phyloP scores from a whole-genome alignment of 2,329 filamentous ascomycete species.

The Diaporthe sp. region DNA sequence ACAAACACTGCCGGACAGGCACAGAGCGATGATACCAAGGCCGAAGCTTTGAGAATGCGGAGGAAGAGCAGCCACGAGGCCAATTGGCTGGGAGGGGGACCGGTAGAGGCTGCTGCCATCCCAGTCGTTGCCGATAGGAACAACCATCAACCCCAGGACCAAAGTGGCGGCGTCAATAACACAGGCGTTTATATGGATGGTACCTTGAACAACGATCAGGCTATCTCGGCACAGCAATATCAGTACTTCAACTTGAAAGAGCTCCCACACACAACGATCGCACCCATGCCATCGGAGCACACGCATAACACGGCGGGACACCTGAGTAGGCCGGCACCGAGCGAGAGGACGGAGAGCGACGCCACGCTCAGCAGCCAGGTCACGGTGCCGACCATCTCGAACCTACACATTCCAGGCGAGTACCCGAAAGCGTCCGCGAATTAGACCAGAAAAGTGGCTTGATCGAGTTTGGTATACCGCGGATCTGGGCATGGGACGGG shows the following conservation, averaged over 20 bases:
- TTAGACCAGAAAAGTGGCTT: not conserved
- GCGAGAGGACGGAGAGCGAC: slow-evolving; percentile 40
- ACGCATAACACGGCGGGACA: not conserved
- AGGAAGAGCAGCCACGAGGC: slow-evolving; percentile 26
- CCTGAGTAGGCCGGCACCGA: slow-evolving; percentile 28
- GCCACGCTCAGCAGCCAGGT: slow-evolving; percentile 41
- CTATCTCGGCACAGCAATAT: slow-evolving; percentile 5
- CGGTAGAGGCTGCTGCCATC: slow-evolving; percentile 11
- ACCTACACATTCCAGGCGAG: slow-evolving; percentile 78
- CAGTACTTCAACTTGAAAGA: slow-evolving; percentile 6
- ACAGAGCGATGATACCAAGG: not conserved
- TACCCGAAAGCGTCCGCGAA: slow-evolving; percentile 63
- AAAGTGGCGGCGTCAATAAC: not conserved
- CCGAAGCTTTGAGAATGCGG: slow-evolving; percentile 2
- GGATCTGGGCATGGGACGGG: not conserved
- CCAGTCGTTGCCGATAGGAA: slow-evolving; percentile 2
- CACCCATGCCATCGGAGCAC: not conserved
- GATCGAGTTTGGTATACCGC: not conserved
- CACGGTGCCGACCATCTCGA: slow-evolving; percentile 68
- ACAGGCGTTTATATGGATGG: slow-evolving; percentile 27
- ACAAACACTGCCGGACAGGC: slow-evolving; percentile 15
- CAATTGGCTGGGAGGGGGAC: slow-evolving; percentile 2
- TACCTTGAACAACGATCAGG: slow-evolving; percentile 9
- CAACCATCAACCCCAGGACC: not conserved
- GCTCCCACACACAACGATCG: slow-evolving; percentile 19